Evolutionary conservation across 768 basidiomycete genomes (phyloP).

Genomic region (Rhodotorula graminis): DNA sequence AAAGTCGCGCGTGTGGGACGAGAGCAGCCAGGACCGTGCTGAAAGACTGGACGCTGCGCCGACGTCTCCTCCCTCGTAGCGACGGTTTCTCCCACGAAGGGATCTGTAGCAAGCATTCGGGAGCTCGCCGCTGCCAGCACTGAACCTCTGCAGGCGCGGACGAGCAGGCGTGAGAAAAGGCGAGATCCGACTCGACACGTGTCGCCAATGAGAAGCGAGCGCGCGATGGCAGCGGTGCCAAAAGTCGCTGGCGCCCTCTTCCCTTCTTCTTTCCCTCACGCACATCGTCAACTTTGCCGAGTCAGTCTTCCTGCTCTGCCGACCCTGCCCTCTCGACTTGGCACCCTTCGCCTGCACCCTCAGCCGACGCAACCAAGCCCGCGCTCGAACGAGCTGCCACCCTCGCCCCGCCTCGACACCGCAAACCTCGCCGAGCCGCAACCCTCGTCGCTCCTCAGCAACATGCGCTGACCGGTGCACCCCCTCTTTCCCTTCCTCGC

Average conservation of each 20-base stretch:
- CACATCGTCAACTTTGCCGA: slow-evolving; percentile 19
- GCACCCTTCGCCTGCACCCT: too few relatives aligned
- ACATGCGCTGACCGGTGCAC: not conserved
- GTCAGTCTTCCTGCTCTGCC: slow-evolving; percentile 3
- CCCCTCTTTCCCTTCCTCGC: not conserved
- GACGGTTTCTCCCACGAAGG: too few relatives aligned
- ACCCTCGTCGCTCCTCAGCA: not conserved
- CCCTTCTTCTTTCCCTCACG: slow-evolving; percentile 23
- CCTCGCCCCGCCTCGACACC: not conserved
- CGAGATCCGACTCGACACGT: not conserved
- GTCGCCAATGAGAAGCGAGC: too few relatives aligned
- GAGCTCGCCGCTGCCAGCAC: too few relatives aligned
- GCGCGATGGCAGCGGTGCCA: not conserved
- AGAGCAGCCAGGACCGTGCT: too few relatives aligned
- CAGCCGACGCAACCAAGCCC: not conserved
- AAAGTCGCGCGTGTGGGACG: too few relatives aligned
- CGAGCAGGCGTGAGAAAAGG: not conserved
- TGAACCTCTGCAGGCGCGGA: too few relatives aligned
- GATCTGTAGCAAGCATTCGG: too few relatives aligned
- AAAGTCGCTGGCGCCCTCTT: too few relatives aligned
- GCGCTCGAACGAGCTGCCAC: not conserved
- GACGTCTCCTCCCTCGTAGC: too few relatives aligned
- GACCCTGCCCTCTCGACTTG: too few relatives aligned
- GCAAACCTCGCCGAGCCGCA: not conserved
- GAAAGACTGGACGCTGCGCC: too few relatives aligned